A percentile compares a stretch with the other conserved stretches of the same genome.
Evolutionary conservation across 805 yeast genomes (phyloP).

Genomic region (Sporopachydermia lactativora): DNA sequence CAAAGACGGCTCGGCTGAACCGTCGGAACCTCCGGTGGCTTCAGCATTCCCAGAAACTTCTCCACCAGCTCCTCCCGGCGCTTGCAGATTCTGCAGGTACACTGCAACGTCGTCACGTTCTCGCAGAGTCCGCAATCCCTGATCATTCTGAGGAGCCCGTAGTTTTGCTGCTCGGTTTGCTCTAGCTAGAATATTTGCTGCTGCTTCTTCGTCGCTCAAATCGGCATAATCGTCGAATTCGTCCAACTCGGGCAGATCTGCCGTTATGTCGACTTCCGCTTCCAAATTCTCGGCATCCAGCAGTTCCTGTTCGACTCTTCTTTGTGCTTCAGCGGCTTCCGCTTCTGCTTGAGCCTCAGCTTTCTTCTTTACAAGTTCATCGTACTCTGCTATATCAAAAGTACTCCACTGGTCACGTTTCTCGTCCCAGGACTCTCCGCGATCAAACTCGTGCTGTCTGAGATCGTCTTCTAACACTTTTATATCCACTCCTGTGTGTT

Average conservation of each 20-base stretch:
- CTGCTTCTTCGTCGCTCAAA: slow-evolving; percentile 5
- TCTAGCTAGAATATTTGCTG: slow-evolving; percentile 4
- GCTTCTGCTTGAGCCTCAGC: slow-evolving; percentile 16
- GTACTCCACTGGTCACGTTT: slow-evolving; percentile 79
- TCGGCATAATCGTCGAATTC: slow-evolving; percentile 12
- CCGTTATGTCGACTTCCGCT: slow-evolving; percentile 8
- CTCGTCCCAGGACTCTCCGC: slow-evolving; percentile 40
- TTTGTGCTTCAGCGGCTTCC: slow-evolving; percentile 8
- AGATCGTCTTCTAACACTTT: slow-evolving; percentile 9
- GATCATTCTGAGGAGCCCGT: slow-evolving; percentile 18
- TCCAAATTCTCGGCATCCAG: slow-evolving; percentile 8
- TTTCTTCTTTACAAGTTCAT: slow-evolving; percentile 33
- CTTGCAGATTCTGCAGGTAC: slow-evolving; percentile 37
- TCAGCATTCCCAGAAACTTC: slow-evolving; percentile 29
- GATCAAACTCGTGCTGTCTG: slow-evolving; percentile 13
- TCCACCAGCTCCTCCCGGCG: slow-evolving; percentile 34
- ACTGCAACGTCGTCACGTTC: slow-evolving; percentile 68
- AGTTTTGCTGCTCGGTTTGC: slow-evolving; percentile 11
- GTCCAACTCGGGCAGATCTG: slow-evolving; percentile 11
- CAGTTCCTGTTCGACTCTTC: slow-evolving; percentile 7
- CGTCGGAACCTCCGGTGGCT: slow-evolving; percentile 20
- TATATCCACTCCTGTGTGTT: slow-evolving; percentile 19
- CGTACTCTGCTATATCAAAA: slow-evolving; percentile 50
- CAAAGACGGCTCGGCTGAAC: slow-evolving; percentile 19
- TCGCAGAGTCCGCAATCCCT: slow-evolving; percentile 34